A percentile compares a stretch with the other conserved stretches of the same genome.
phyloP scores from a whole-genome alignment of 495 filamentous ascomycete genomes.

The Zalerion maritima region DNA sequence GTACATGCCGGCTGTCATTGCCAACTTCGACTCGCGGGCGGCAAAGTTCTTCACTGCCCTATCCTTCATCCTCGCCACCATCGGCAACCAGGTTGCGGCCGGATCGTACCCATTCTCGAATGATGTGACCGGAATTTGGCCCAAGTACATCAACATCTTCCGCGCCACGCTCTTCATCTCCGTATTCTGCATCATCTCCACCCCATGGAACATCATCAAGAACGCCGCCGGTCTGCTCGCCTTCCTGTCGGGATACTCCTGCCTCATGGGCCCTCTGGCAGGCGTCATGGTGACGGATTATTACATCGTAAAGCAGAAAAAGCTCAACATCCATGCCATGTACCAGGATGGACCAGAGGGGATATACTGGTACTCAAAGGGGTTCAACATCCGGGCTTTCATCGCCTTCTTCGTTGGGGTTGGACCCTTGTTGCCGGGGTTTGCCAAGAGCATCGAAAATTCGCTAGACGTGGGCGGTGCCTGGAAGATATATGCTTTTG shows the following conservation, averaged over 20 bases:
- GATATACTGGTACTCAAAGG: constrained; percentile 20
- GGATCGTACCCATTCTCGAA: constrained; percentile 26
- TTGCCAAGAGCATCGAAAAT: constrained; percentile 16
- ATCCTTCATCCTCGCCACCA: constrained; percentile 26
- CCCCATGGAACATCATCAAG: constrained; percentile 37
- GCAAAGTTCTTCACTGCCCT: constrained; percentile 25
- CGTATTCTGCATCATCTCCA: constrained; percentile 27
- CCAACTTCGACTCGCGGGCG: constrained; percentile 25
- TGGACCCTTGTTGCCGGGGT: constrained; percentile 27
- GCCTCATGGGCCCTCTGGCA: constrained; percentile 32
- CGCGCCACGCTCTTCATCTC: constrained; percentile 21
- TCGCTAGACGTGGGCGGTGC: constrained; percentile 20
- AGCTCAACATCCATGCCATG: constrained; percentile 22
- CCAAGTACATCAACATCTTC: constrained; percentile 27
- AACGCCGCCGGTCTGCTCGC: constrained; percentile 26
- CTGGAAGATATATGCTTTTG: constrained; percentile 25
- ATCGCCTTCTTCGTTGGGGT: constrained; percentile 25
- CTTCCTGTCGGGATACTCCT: constrained; percentile 31
- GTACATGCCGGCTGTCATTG: constrained; percentile 26
- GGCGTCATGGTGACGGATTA: constrained; percentile 33
- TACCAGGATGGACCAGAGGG: constrained; percentile 12
- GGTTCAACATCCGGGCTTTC: constrained; percentile 27
- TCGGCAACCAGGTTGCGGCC: constrained; percentile 27
- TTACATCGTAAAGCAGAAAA: constrained; percentile 22
- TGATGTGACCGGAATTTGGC: constrained; percentile 23